Base-by-base conservation (phyloP, 345 rosid genomes). In the Sonneratia caseolaris region DNA sequence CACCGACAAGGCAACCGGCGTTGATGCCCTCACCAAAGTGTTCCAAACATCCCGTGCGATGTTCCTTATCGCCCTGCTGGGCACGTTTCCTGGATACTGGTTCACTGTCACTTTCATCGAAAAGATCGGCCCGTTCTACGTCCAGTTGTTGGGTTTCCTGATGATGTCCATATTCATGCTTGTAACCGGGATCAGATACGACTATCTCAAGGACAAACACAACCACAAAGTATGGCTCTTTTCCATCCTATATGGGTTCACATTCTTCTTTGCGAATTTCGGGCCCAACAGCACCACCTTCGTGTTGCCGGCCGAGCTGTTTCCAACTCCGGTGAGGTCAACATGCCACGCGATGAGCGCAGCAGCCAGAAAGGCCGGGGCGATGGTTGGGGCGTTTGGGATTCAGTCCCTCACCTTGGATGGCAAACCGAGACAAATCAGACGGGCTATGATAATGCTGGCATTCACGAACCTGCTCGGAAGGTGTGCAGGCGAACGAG, bases 1-100 rank as follows among this genome's bases (percentile, higher is more conserved):
- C 18, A 77, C 69, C 0, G 56, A 72, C 5, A 15, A 37, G 37
- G 79, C 81, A 0, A 0, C 0, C 0, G 6, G 57, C 0, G 71
- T 86, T 49, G 84, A 72, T 70, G 90, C 89, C 2, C 24, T 86
- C 4, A 16, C 32, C 5, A 89, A 86, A 76, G 76, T 85, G 15
- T 86, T 51, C 56, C 73, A 86, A 42, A 80, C 75, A 21, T 83
- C 92, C 0, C 79, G 76, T 5, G 92, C 90, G 72, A 86, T 81
- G 88, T 83, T 85, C 37, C 32, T 80, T 10, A 72, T 83, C 7
- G 87, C 90, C 1, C 37, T 86, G 57, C 9, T 86, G 0, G 85
- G 86, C 15, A 79, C 87, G 0, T 84, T 88, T 64, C 90, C 90
- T 1, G 92, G 90, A 15, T 88, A 88, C 64, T 86, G 90, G 90